Evolutionary conservation across 75 land plant species (phyloP), one percentile per base, ranked within the genome.

Genomic region (Gnetum montanum): DNA sequence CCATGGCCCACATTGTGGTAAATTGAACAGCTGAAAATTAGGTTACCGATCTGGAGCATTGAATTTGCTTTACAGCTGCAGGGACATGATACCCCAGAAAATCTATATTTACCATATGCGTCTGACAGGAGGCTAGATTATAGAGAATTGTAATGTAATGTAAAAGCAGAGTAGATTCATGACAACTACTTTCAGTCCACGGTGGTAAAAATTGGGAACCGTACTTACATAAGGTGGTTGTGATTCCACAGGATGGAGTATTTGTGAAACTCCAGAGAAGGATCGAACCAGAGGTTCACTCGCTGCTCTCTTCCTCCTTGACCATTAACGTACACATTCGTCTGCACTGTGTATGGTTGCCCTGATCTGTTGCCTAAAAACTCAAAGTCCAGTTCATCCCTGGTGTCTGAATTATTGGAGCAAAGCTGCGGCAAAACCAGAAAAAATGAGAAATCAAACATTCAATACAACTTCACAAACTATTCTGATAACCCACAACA

Each of bases 201-300:
- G 15, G 10, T 40, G 10, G 10, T 15, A 40, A 15, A 10, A 40
- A 10, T 10, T 15, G 12, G 10, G 15, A 10, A 15, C 10, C 10
- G 51, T 15, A 69, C 86, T 69, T 38, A 90, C 96, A 87, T 73
- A 47, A 80, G 74, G 34, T 90, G 88, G 26, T 47, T 57, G 13
- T 79, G 63, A 44, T 53, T 80, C 93, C 93, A 90, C 1, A 87
- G 68, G 19, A 90, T 68, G 30, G 79, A 83, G 52, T 90, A 90
- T 46, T 77, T 59, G 50, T 90, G 96, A 31, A 74, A 90, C 25
- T 76, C 71, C 6, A 70, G 60, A 3, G 93, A 80, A n/a, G 96
- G 96, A 46, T 90, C 88, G 38, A 87, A 90, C 96, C 96, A 90
- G 43, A 90, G 87, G 41, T 80, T 82, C 46, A 74, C 75, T 52